These are phyloP conservation scores for Camelina laxa DNA, from an alignment of 345 rosid genomes.

Conservation along the genomic window DNA sequence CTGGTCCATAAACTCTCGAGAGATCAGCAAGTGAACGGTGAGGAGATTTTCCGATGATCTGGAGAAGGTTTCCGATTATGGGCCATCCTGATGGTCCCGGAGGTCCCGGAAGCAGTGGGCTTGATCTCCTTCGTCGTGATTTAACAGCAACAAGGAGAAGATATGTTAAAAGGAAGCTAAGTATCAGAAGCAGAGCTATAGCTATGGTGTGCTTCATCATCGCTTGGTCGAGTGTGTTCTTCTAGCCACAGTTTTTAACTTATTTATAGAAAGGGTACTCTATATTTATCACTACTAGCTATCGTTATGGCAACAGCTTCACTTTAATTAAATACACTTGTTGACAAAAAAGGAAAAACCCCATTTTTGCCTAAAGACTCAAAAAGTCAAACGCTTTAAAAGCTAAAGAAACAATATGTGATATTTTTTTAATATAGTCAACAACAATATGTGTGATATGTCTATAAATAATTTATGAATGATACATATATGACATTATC, in stretches of 20 bases:
- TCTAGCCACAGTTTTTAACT: constrained; percentile 1
- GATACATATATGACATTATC: neutral
- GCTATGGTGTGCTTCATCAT: constrained; percentile 2
- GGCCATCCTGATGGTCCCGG: constrained; percentile 38
- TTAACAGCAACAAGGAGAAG: constrained; percentile 43
- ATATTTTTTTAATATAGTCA: constrained; percentile 13
- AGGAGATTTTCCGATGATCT: constrained; percentile 34
- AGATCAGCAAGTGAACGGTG: constrained; percentile 40
- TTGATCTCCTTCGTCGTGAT: constrained; percentile 33
- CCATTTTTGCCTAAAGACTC: constrained; percentile 15
- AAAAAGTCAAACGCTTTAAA: constrained; percentile 20
- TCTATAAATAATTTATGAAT: neutral
- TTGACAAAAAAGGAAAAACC: neutral
- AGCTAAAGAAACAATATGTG: constrained; percentile 16
- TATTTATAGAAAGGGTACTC: constrained; percentile 1
- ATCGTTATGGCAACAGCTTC: constrained; percentile 13
- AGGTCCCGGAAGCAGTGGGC: constrained; percentile 16
- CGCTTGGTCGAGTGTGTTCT: constrained; percentile 4
- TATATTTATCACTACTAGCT: neutral
- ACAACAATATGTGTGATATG: constrained; percentile 20
- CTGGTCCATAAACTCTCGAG: constrained; percentile 43
- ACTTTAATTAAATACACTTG: constrained; percentile 17
- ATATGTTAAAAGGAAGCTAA: constrained; percentile 53
- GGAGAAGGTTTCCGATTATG: constrained; percentile 37
- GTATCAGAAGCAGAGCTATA: constrained; percentile 32